Evolutionary conservation across 441 rosid species (phyloP).

Genomic region (Manihot esculenta): DNA sequence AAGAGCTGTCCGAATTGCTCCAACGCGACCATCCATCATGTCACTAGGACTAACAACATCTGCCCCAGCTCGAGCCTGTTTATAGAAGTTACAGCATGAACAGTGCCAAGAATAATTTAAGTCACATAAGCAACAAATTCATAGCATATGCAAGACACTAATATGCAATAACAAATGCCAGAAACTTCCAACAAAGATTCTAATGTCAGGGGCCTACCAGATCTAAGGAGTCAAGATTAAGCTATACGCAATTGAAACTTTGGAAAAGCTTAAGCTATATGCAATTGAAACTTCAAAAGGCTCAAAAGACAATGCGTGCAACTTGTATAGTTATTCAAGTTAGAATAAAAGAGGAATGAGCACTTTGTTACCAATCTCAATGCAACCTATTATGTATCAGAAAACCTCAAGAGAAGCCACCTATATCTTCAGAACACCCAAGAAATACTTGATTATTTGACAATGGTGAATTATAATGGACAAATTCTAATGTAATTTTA

Average conservation of each 20-base stretch:
- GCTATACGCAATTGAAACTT: neutral
- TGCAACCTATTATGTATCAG: neutral
- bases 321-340: neutral
- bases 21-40: slow-evolving; percentile 99
- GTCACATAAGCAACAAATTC: slow-evolving; percentile 6
- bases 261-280: neutral
- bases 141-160: neutral
- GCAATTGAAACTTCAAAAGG: neutral
- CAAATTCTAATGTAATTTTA: slow-evolving; percentile 23
- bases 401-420: neutral
- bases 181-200: slow-evolving; percentile 8
- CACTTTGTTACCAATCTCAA: slow-evolving; percentile 4
- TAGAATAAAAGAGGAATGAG: neutral
- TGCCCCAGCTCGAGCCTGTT: slow-evolving; percentile 94
- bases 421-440: neutral
- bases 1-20: slow-evolving; percentile 88
- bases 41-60: slow-evolving; percentile 99
- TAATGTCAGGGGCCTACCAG: slow-evolving; percentile 8
- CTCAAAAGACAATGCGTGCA: slow-evolving; percentile 10
- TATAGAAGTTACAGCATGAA: slow-evolving; percentile 17
- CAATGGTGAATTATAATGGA: neutral
- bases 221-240: neutral
- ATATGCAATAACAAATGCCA: neutral
- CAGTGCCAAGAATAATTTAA: slow-evolving; percentile 4
- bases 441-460: neutral